phyloP scores from a whole-genome alignment of 805 yeast species.

The Cyberlindnera samutprakarnensis region DNA sequence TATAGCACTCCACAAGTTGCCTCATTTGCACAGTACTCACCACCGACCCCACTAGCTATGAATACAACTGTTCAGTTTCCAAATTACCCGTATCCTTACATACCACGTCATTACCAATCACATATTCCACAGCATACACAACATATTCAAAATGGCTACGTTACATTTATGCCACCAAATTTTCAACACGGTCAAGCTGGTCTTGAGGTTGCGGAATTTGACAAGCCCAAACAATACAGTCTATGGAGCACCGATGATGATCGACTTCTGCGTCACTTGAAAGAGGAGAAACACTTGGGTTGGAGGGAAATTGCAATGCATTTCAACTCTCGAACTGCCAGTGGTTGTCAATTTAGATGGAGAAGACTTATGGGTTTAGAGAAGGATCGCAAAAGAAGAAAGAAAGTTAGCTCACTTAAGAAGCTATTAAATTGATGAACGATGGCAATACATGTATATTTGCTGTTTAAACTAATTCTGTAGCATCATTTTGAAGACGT shows the following conservation, averaged over 20 bases:
- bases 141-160: too few species aligned
- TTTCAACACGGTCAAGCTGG: too few species aligned
- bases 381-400: background rate
- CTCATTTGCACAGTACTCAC: too few species aligned
- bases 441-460: background rate
- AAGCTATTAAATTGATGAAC: slow-evolving; percentile 1
- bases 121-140: background rate
- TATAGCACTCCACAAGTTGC: too few species aligned
- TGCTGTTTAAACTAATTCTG: too few species aligned
- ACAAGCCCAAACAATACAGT: background rate
- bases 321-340: slow-evolving; percentile 61
- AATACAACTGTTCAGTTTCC: too few species aligned
- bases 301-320: slow-evolving; percentile 68
- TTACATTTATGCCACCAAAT: too few species aligned
- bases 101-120: too few species aligned
- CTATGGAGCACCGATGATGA: slow-evolving; percentile 60
- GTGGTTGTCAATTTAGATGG: slow-evolving; percentile 74
- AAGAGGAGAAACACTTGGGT: slow-evolving; percentile 60
- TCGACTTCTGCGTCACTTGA: slow-evolving; percentile 45
- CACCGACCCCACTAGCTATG: too few species aligned
- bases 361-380: slow-evolving; percentile 31
- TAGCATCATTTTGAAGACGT: too few species aligned
- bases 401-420: background rate
- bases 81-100: too few species aligned
- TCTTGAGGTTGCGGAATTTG: too few species aligned